Evolutionary conservation across 257 asterid genomes (phyloP), one percentile per base, ranked within the genome.

Genomic region (Solanum virginianum): DNA sequence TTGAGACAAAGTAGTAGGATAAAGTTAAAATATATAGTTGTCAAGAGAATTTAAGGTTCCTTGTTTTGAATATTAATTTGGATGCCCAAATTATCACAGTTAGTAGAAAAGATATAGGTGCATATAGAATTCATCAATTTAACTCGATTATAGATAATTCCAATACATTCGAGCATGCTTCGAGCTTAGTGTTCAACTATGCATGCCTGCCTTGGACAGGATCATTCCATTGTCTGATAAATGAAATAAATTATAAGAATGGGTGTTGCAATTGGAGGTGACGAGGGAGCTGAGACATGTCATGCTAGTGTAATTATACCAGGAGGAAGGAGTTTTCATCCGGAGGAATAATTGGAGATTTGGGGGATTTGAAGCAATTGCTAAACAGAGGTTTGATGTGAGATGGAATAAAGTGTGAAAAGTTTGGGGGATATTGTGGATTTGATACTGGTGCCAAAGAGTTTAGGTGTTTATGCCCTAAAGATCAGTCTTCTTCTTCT

Each of bases 371-470:
- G 74, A 84, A 72, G 15, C 45, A 57, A 41, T 4, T 86, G 79
- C 62, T 93, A 8, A 84, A 4, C 81, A 90, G 13, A 95, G 96
- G 8, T 90, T 93, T 49, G 92, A 89, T 45, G 88, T 93, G 66
- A 83, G 85, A 77, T 85, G 88, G 70, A 86, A 88, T 84, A 5
- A 85, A 53, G 54, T 92, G 95, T 87, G 86, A 80, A 88, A 86
- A 80, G 80, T 91, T 93, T 5, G 88, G 90, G 2, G 97, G 97
- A 80, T 87, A 85, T 49, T 93, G 97, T 69, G 94, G 94, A 14
- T 87, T 47, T 63, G 90, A 85, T 77, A 79, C 41, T 4, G 85
- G 22, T 5, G 60, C 79, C 18, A 84, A 88, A 62, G 39, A 66
- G 81, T 93, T 91, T 41, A 85, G 83, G 32, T 93, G 97, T 87